Conservation (phyloP, 179 eudicot species). For the Gypsophila paniculata region DNA sequence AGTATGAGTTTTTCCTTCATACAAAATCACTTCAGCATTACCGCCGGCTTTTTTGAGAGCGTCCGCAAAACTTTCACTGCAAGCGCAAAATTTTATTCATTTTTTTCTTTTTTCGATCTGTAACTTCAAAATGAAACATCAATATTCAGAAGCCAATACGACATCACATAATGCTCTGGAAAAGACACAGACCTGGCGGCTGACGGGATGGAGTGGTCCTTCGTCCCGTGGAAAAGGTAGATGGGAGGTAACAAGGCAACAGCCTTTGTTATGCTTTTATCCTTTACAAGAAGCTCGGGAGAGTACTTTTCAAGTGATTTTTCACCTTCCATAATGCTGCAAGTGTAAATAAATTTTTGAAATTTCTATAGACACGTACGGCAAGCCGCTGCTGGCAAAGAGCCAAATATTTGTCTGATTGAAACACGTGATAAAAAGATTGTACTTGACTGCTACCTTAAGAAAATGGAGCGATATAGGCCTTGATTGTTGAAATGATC, state of each 20-base stretch:
- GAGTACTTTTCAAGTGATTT: conserved; percentile 62
- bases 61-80: conserved; percentile 71
- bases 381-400: background rate
- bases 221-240: conserved; percentile 77
- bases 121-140: background rate
- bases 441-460: conserved; percentile 41
- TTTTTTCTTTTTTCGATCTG: too few relatives aligned
- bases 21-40: conserved; percentile 57
- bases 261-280: conserved; percentile 48
- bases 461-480: conserved; percentile 71
- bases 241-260: conserved; percentile 69
- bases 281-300: conserved; percentile 72
- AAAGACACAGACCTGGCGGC: conserved; percentile 52
- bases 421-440: background rate
- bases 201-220: conserved; percentile 81
- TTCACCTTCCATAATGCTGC: conserved; percentile 97
- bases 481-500: conserved; percentile 88
- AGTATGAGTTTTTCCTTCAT: conserved; percentile 85
- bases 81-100: conserved; percentile 14
- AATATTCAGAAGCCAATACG: background rate
- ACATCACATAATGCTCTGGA: conserved; percentile 8
- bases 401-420: background rate
- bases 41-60: conserved; percentile 71
- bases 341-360: conserved; percentile 15
- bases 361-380: background rate